Evolutionary conservation across 1,139 yeast species (phyloP).

Genomic region (Kodamaea sp.): DNA sequence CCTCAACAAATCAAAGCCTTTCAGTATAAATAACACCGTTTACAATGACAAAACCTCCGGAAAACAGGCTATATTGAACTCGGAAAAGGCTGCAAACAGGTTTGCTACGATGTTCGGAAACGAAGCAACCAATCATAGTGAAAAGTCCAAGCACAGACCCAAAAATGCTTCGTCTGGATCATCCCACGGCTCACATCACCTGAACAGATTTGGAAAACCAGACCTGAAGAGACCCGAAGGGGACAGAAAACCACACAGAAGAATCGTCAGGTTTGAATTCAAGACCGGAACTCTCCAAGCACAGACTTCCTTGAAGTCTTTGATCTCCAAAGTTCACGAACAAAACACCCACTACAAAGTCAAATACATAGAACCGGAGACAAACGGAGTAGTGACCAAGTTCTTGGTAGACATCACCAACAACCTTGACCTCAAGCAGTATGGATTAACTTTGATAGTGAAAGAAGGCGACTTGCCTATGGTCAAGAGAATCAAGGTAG

Average conservation of each 20-base stretch:
- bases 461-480: conserved; percentile 28
- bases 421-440: conserved; percentile 25
- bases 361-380: conserved; percentile 26
- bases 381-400: conserved; percentile 22
- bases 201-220: neutral
- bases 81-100: conserved; percentile 7
- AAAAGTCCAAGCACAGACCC: no score
- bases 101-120: conserved; percentile 12
- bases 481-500: conserved; percentile 27
- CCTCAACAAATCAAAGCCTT: conserved; percentile 4
- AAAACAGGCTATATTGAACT: neutral
- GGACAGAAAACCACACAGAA: conserved; percentile 11
- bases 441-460: conserved; percentile 33
- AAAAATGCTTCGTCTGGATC: neutral
- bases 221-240: conserved; percentile 3
- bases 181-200: neutral
- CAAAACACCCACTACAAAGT: conserved; percentile 27
- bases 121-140: neutral
- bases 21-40: conserved; percentile 6
- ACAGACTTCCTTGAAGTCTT: conserved; percentile 31
- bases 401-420: conserved; percentile 34
- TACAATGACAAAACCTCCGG: conserved; percentile 5
- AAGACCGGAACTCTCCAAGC: conserved; percentile 23
- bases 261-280: conserved; percentile 17
- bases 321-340: conserved; percentile 30